These are phyloP conservation scores for Claviceps monticola DNA, from an alignment of 2,329 filamentous ascomycete genomes.

Conservation along the genomic window DNA sequence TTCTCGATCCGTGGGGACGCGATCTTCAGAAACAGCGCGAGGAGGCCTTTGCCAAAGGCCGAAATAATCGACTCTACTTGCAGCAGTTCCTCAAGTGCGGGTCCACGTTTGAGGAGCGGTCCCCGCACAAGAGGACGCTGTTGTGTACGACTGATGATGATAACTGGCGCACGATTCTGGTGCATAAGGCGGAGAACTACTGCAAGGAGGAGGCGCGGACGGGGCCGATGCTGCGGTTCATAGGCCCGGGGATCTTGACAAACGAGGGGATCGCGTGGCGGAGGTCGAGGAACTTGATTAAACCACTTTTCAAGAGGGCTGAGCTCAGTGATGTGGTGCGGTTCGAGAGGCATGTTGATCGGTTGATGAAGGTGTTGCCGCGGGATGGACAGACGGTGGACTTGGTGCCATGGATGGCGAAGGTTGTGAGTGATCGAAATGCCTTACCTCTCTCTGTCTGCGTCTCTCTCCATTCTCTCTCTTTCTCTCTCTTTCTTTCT, in stretches of 20 bases:
- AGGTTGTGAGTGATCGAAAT: not conserved
- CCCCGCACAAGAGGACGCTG: not conserved
- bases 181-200: not conserved
- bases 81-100: conserved; percentile 1
- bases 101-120: conserved; percentile 3
- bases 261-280: conserved; percentile 1
- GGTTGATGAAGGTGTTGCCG: not conserved
- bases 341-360: conserved; percentile 3
- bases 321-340: not conserved
- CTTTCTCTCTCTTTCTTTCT: not conserved
- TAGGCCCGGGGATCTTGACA: conserved; percentile 1
- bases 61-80: not conserved
- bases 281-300: not conserved
- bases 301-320: conserved; percentile 1
- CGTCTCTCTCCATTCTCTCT: not conserved
- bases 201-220: not conserved
- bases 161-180: conserved; percentile 2
- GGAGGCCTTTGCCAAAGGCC: not conserved
- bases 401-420: conserved; percentile 1
- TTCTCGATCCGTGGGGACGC: conserved; percentile 1
- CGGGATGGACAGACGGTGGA: not conserved
- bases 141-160: conserved; percentile 1
- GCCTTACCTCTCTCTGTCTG: not conserved
- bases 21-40: not conserved
- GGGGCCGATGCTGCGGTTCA: not conserved